phyloP scores from a whole-genome alignment of 352 stramenopile species.

The Globisporangium solare region DNA sequence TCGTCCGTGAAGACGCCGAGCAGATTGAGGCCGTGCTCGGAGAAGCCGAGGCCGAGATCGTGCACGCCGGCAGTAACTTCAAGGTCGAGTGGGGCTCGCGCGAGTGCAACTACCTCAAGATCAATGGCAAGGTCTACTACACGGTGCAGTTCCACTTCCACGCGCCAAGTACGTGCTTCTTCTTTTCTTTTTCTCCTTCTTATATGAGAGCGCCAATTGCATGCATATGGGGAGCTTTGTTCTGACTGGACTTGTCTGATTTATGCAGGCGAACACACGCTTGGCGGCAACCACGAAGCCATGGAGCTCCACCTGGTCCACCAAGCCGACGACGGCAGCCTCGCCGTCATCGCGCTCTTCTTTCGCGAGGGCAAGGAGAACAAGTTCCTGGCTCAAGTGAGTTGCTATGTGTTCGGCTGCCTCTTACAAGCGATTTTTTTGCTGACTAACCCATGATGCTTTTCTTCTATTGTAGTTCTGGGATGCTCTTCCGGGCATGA shows the following conservation, averaged over 20 bases:
- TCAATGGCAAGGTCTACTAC: constrained; percentile 49
- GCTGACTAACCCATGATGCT: too few relatives aligned
- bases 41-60: constrained; percentile 28
- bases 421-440: too few relatives aligned
- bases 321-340: constrained; percentile 38
- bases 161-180: constrained; percentile 42
- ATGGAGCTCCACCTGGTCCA: constrained; percentile 77
- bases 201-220: too few relatives aligned
- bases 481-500: constrained; percentile 25
- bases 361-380: constrained; percentile 48
- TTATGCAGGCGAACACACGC: constrained; percentile 50
- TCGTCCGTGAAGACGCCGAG: constrained; percentile 16
- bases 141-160: constrained; percentile 70
- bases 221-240: neutral
- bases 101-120: constrained; percentile 32
- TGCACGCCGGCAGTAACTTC: constrained; percentile 40
- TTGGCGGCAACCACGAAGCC: constrained; percentile 40
- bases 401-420: too few relatives aligned
- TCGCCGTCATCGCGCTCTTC: constrained; percentile 60
- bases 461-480: constrained; percentile 33
- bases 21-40: constrained; percentile 25
- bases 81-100: constrained; percentile 38
- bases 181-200: too few relatives aligned
- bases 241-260: constrained; percentile 5
- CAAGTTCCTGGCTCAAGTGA: constrained; percentile 31